Percentiles rank a stretch among this genome's conserved stretches.
Evolutionary conservation across 257 asterid genomes (phyloP).

Genomic region (Solanum rostratum): DNA sequence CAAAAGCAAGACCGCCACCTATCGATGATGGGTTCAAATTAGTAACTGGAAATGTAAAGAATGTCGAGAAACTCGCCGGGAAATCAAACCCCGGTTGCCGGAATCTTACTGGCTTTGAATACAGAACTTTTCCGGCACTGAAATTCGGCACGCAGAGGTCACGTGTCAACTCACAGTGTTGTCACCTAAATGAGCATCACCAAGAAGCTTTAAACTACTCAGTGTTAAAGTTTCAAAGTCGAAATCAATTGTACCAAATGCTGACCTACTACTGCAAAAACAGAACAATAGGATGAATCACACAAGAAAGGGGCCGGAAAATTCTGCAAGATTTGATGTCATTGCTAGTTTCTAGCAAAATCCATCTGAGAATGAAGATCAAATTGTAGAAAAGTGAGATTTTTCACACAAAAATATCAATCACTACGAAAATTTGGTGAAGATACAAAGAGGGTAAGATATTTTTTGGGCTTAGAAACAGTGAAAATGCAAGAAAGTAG

Average conservation of each 20-base stretch:
- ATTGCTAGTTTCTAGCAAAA: constrained; percentile 21
- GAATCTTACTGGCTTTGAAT: constrained; percentile 55
- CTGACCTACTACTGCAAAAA: constrained; percentile 1
- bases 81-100: constrained; percentile 31
- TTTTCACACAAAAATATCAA: neutral
- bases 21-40: constrained; percentile 68
- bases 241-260: constrained; percentile 19
- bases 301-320: neutral
- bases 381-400: neutral
- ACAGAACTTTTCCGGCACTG: constrained; percentile 62
- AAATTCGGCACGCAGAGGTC: constrained; percentile 65
- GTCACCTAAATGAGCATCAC: constrained; percentile 71
- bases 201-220: constrained; percentile 56
- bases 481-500: constrained; percentile 1
- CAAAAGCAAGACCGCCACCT: constrained; percentile 78
- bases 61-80: constrained; percentile 55
- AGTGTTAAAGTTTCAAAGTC: constrained; percentile 53
- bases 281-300: neutral
- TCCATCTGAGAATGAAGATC: constrained; percentile 5
- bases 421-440: constrained; percentile 1
- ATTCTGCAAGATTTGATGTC: constrained; percentile 30
- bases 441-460: neutral
- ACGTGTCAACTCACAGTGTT: constrained; percentile 56
- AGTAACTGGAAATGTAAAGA: constrained; percentile 59
- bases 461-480: neutral